Evolutionary conservation across 2,329 filamentous ascomycete genomes (phyloP).

Genomic region (Beauveria pseudobassiana): DNA sequence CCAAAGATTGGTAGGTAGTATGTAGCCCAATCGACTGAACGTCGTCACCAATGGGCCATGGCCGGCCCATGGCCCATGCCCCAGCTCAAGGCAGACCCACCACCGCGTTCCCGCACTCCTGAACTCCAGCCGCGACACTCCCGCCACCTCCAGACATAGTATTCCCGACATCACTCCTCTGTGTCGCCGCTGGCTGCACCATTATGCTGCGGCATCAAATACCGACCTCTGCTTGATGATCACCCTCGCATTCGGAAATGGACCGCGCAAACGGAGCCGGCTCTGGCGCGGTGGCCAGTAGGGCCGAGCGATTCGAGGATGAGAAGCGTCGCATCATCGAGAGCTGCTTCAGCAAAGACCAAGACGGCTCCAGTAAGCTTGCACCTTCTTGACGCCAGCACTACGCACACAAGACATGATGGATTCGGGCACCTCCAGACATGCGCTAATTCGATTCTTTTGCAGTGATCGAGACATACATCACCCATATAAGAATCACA

Average conservation of each 20-base stretch:
- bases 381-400: constrained; percentile 2
- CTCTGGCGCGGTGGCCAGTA: constrained; percentile 26
- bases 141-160: constrained; percentile 5
- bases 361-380: constrained; percentile 72
- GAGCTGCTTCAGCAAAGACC: constrained; percentile 88
- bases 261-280: constrained; percentile 33
- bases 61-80: too few relatives aligned
- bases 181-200: constrained; percentile 5
- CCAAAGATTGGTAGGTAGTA: neutral
- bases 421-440: too few relatives aligned
- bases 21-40: neutral
- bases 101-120: constrained; percentile 8
- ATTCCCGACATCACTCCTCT: constrained; percentile 1
- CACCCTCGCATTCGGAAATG: constrained; percentile 21
- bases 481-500: constrained; percentile 87
- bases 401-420: neutral
- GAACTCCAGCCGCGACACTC: constrained; percentile 8
- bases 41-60: neutral
- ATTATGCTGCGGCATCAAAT: constrained; percentile 4
- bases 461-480: constrained; percentile 71
- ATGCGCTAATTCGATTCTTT: constrained; percentile 12
- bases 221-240: constrained; percentile 16
- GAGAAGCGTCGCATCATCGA: constrained; percentile 93
- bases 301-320: constrained; percentile 87
- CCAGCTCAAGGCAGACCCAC: neutral